Evolutionary conservation across 257 asterid genomes (phyloP).

Genomic region (Gentiana macrophylla): DNA sequence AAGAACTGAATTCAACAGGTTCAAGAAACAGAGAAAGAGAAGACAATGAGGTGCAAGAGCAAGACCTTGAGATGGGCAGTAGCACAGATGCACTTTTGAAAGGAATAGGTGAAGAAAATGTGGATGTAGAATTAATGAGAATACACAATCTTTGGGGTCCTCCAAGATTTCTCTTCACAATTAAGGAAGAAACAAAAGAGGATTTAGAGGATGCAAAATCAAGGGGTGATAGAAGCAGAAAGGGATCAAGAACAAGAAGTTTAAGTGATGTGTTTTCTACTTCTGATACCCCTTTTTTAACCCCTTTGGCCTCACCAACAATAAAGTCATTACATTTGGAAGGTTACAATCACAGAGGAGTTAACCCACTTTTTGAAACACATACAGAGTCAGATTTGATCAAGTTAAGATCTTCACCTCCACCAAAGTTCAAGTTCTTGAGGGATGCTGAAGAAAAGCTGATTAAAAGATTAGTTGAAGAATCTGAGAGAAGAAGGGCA

Average conservation of each 20-base stretch:
- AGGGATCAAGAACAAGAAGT: conserved; percentile 62
- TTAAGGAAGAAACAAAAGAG: conserved; percentile 80
- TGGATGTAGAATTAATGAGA: conserved; percentile 71
- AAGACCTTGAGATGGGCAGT: conserved; percentile 48
- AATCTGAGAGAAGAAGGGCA: conserved; percentile 27
- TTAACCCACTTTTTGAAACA: conserved; percentile 79
- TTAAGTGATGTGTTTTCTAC: conserved; percentile 49
- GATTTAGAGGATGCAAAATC: conserved; percentile 64
- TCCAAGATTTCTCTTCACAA: conserved; percentile 85
- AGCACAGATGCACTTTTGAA: conserved; percentile 24
- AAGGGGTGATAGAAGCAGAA: conserved; percentile 34
- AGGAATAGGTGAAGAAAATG: conserved; percentile 50
- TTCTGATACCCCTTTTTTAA: conserved; percentile 32
- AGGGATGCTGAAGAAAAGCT: conserved; percentile 93
- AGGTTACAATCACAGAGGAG: conserved; percentile 42
- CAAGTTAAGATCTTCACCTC: conserved; percentile 74
- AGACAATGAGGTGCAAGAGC: conserved; percentile 7
- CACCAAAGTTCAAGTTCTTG: conserved; percentile 86
- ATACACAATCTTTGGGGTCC: conserved; percentile 86
- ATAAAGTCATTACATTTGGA: conserved; percentile 30
- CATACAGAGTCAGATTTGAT: conserved; percentile 42
- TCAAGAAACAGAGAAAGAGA: conserved; percentile 17
- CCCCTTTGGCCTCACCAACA: conserved; percentile 72
- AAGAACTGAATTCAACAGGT: conserved; percentile 25
- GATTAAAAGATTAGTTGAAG: conserved; percentile 42